These are phyloP conservation scores for Pyrus pyrifolia DNA, from an alignment of 306 rosid species.

Conservation along the genomic window DNA sequence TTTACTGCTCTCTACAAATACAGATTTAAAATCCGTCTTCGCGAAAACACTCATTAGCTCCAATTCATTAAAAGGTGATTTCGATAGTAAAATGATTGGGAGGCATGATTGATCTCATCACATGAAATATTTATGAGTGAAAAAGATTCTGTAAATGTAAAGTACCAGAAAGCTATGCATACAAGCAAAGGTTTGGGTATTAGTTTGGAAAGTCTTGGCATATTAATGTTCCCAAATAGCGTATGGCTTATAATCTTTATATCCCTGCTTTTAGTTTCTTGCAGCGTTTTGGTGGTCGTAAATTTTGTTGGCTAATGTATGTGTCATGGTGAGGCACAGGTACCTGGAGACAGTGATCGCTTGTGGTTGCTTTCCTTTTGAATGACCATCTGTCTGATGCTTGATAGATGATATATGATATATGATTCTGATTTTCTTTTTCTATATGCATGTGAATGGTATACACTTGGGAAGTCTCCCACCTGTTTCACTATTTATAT, in stretches of 20 bases:
- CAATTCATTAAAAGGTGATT: not conserved
- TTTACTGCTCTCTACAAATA: not conserved
- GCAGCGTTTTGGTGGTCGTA: not conserved
- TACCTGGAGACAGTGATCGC: not conserved
- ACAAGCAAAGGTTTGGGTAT: not conserved
- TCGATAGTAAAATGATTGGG: not conserved
- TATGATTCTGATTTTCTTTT: not conserved
- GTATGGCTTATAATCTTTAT: not conserved
- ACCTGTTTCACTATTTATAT: not conserved
- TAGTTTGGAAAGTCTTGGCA: not conserved
- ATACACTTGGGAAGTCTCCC: not conserved
- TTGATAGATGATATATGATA: not conserved
- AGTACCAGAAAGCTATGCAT: not conserved
- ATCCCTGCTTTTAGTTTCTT: not conserved
- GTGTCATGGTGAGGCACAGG: not conserved
- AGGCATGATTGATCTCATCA: not conserved
- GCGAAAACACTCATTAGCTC: not conserved
- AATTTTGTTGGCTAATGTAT: not conserved
- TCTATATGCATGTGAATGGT: constrained; percentile 4
- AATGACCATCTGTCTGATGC: not conserved
- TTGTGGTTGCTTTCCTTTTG: not conserved
- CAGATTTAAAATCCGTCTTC: not conserved
- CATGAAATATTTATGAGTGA: not conserved
- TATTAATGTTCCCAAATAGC: not conserved
- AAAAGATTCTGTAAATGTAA: not conserved